These are phyloP conservation scores for Kuraishia capsulata DNA, from an alignment of 805 yeast species.

Conservation along the genomic window DNA sequence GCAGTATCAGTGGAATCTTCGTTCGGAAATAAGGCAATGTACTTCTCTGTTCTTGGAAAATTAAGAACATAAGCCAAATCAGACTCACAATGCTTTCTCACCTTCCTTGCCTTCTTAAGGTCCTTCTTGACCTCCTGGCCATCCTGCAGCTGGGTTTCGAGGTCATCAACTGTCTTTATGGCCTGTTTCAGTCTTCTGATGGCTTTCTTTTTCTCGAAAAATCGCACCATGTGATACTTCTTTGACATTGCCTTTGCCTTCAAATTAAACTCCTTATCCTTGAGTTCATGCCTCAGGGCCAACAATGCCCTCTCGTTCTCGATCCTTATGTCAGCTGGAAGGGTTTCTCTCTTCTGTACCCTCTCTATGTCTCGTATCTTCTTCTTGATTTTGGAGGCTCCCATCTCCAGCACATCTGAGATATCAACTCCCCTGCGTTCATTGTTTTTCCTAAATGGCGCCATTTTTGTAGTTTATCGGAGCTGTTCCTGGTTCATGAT, in stretches of 20 bases:
- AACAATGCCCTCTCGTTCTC: constrained; percentile 38
- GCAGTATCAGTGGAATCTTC: constrained; percentile 11
- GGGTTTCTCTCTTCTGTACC: constrained; percentile 42
- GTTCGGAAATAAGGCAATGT: constrained; percentile 66
- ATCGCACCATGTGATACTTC: constrained; percentile 88
- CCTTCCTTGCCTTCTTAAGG: constrained; percentile 31
- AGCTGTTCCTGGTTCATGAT: neutral
- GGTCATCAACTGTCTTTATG: constrained; percentile 26
- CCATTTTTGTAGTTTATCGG: neutral
- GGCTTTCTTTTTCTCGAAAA: constrained; percentile 86
- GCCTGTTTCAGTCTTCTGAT: constrained; percentile 55
- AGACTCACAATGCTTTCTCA: constrained; percentile 45
- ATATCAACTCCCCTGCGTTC: constrained; percentile 14
- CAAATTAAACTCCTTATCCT: constrained; percentile 26
- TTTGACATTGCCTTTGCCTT: constrained; percentile 38
- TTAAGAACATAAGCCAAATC: constrained; percentile 69
- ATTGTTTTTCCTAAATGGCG: neutral
- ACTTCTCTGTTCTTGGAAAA: constrained; percentile 74
- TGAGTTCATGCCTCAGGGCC: constrained; percentile 37
- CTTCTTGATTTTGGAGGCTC: constrained; percentile 56
- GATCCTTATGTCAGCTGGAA: constrained; percentile 46
- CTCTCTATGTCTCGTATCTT: constrained; percentile 83
- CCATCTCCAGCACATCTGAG: constrained; percentile 18
- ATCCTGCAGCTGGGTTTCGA: constrained; percentile 20
- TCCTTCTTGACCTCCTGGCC: constrained; percentile 16